Evolutionary conservation across 192 early-diverging fungal genomes (phyloP).

Genomic region (Backusella luteola): DNA sequence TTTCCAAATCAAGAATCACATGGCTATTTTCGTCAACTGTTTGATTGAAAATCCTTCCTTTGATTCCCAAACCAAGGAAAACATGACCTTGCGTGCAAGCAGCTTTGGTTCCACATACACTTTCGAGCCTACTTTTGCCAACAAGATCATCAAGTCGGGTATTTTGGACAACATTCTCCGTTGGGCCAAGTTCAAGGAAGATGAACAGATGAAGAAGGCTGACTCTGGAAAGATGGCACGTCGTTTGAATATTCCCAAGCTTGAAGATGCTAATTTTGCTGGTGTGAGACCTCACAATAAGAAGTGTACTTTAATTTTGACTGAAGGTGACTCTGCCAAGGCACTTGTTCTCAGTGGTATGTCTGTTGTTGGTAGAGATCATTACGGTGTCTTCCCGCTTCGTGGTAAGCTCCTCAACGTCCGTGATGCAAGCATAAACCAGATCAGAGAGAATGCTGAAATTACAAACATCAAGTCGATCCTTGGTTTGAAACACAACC

Average conservation of each 20-base stretch:
- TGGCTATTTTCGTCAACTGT: conserved; percentile 94
- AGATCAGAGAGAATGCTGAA: conserved; percentile 82
- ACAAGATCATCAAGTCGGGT: conserved; percentile 76
- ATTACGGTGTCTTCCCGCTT: conserved; percentile 93
- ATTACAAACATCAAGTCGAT: conserved; percentile 90
- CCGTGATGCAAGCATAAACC: conserved; percentile 72
- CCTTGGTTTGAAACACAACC: conserved; percentile 87
- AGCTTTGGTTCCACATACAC: conserved; percentile 82
- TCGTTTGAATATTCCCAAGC: conserved; percentile 78
- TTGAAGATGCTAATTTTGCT: conserved; percentile 94
- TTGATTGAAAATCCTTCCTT: conserved; percentile 93
- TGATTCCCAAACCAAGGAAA: conserved; percentile 98
- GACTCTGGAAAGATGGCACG: conserved; percentile 61
- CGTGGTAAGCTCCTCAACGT: conserved; percentile 98
- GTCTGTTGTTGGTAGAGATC: conserved; percentile 83
- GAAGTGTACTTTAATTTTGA: conserved; percentile 93
- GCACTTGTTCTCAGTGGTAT: conserved; percentile 84
- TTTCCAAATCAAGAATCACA: conserved; percentile 83
- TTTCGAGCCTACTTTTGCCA: conserved; percentile 77
- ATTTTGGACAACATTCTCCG: conserved; percentile 75
- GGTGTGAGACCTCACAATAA: conserved; percentile 61
- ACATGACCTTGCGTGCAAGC: conserved; percentile 74
- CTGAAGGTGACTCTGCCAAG: conserved; percentile 97
- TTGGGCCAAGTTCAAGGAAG: conserved; percentile 70
- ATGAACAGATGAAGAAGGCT: conserved; percentile 78